Evolutionary conservation across 2,329 filamentous ascomycete species (phyloP), one percentile per base, ranked within the genome.

Genomic region (Claviceps sp.): DNA sequence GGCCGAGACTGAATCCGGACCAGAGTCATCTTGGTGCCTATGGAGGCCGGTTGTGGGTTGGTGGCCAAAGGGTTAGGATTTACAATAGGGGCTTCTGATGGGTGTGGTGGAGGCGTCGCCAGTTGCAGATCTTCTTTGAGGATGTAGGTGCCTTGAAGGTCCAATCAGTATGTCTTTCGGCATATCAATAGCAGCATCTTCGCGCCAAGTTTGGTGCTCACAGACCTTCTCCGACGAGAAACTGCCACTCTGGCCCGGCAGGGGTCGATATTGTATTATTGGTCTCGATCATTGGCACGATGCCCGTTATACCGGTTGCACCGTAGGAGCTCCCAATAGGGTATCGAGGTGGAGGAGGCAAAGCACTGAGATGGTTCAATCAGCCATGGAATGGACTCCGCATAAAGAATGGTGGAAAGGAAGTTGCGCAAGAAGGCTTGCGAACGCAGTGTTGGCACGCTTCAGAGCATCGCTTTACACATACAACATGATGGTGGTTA

Each of bases 61-160:
- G 91, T 96, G 41, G 88, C 85, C 43, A 98, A 79, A 26, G 93
- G 93, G 63, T 97, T 98, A 45, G 87, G 85, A 63, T 94, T 96
- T 53, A 86, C 71, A 42, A 90, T 72, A 22, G 89, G 90, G 13
- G 88, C 84, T 73, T 98, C 93, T 55, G 90, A 95, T 22, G 93
- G 93, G 69, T 98, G 93, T 14, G 90, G 90, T 56, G 91, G 91
- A 52, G 93, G 93, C 37, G 90, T 96, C 45, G 93, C 91, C 53
- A 98, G 83, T 59, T 89, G 85, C 30, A 98, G 73, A 65, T 95
- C 88, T 69, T 98, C 91, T 66, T 89, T 85, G 44, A 97, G 79
- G 22, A 86, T 77, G 63, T 98, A 98, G 55, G 87, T 91, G 62
- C 90, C 88, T 93, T 60, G 50, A 37, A 18, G 37, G n/a, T 30